phyloP scores from a whole-genome alignment of 2,329 filamentous ascomycete genomes.

The Penicillium sp. region DNA sequence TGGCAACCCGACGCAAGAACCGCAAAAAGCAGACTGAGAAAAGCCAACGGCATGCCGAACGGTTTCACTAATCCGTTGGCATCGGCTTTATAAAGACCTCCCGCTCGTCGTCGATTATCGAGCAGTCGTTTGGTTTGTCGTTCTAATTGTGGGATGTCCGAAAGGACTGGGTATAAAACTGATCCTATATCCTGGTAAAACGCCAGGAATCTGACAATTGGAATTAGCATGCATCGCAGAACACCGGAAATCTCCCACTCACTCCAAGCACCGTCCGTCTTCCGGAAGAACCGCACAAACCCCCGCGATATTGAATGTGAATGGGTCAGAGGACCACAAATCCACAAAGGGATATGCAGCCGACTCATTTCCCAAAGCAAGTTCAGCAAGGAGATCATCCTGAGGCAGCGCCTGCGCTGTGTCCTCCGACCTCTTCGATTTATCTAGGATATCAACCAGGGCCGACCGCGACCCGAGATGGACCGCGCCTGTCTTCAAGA shows the following conservation, averaged over 20 bases:
- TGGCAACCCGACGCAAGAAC: constrained; percentile 63
- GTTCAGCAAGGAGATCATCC: constrained; percentile 59
- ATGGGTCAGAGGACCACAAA: constrained; percentile 61
- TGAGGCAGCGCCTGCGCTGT: constrained; percentile 53
- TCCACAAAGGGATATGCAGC: constrained; percentile 63
- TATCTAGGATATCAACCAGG: constrained; percentile 56
- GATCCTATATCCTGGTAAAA: constrained; percentile 57
- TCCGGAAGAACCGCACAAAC: constrained; percentile 57
- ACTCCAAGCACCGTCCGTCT: constrained; percentile 51
- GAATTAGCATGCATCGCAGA: constrained; percentile 12
- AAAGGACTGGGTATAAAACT: constrained; percentile 58
- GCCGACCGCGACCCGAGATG: constrained; percentile 60
- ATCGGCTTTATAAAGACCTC: constrained; percentile 42
- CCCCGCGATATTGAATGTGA: constrained; percentile 54
- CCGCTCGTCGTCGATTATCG: constrained; percentile 48
- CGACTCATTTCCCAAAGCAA: constrained; percentile 61
- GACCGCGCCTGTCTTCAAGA: constrained; percentile 52
- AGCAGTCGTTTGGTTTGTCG: constrained; percentile 53
- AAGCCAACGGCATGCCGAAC: constrained; percentile 58
- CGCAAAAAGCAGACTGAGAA: constrained; percentile 62
- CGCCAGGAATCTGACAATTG: constrained; percentile 47
- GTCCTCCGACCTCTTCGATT: constrained; percentile 42
- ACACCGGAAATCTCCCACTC: constrained; percentile 9
- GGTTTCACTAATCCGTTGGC: constrained; percentile 54
- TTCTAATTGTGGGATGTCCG: constrained; percentile 53